Evolutionary conservation across 164 flowering plant genomes (phyloP), one percentile per base, ranked within the genome.

Genomic region (Umbellularia californica): DNA sequence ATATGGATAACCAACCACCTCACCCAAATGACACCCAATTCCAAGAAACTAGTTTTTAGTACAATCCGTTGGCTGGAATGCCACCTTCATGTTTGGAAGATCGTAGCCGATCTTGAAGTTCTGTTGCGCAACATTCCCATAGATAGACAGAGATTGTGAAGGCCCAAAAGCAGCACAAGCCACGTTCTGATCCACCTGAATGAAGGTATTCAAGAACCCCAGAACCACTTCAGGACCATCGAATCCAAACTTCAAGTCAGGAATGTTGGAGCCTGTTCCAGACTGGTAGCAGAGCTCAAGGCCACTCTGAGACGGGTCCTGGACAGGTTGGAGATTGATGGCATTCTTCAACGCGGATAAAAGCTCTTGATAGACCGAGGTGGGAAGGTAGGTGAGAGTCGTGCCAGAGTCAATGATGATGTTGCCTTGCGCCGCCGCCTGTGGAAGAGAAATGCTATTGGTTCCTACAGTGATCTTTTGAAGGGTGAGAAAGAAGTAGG

Each of bases 381-480:
- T 0, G 0, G 83, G 83, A 0, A 89, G 69, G 0, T 77, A 5
- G 0, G 88, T 86, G 23, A 88, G 67, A 0, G 92, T 85, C 1
- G 90, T 88, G 1, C 95, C 93, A 0, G 90, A 88, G 69, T 91
- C 95, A 1, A 91, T 82, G 63, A 91, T 85, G 22, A 89, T 88
- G 68, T 88, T 89, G 1, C 87, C 90, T 35, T 35, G 47, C 0
- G 69, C 72, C 0, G 52, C 77, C 28, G n/a, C n/a, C n/a, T n/a
- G n/a, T n/a, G n/a, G n/a, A 0, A 28, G 30, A 51, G 3, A 23
- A 2, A 85, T 1, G 22, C 50, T 80, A 3, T 70, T 71, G 17
- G 24, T 28, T 20, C 89, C 91, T 11, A 90, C 85, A 12, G 77
- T 81, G 3, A 90, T 63, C 0, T 76, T 78, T 64, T 89, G 84